Percentiles rank a stretch among this genome's conserved stretches.
Conservation (phyloP, 2,329 filamentous ascomycete species). For the Colletotrichum ledebouriae region DNA sequence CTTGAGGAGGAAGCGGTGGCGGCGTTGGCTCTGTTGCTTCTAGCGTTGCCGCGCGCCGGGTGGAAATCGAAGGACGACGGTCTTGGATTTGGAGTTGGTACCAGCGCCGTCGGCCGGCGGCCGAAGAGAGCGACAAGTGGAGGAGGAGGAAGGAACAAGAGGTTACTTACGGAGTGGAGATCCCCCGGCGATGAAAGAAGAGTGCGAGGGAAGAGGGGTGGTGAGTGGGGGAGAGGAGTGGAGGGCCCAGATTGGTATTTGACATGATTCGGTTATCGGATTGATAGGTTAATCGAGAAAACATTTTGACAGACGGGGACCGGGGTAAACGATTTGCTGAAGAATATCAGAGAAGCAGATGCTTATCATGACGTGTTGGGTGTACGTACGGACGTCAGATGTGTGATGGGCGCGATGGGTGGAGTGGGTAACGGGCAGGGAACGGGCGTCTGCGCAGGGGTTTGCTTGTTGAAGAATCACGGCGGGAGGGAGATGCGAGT, state of each 20-base stretch:
- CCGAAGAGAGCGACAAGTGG: not conserved
- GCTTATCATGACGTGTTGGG: slow-evolving; percentile 29
- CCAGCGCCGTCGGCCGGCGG: slow-evolving; percentile 7
- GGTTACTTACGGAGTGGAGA: too few species aligned
- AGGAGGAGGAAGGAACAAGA: too few species aligned
- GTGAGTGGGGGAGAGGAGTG: not conserved
- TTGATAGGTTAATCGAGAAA: not conserved
- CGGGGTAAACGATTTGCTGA: slow-evolving; percentile 8
- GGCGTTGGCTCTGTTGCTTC: not conserved
- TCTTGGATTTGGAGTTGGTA: not conserved
- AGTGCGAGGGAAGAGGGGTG: not conserved
- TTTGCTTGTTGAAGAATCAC: slow-evolving; percentile 5
- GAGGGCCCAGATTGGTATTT: not conserved
- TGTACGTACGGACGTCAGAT: slow-evolving; percentile 7
- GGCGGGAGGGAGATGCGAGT: slow-evolving; percentile 4
- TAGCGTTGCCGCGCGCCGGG: not conserved
- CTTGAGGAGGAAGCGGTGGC: not conserved
- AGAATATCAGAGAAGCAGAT: slow-evolving; percentile 11
- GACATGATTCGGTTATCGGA: slow-evolving; percentile 40
- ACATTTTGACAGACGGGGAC: not conserved
- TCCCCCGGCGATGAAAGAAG: too few species aligned
- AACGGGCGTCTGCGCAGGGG: not conserved
- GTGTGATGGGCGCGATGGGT: slow-evolving; percentile 7
- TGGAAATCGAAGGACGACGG: not conserved
- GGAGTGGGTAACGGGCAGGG: slow-evolving; percentile 1